A percentile compares a stretch with the other conserved stretches of the same genome.
These are phyloP conservation scores for Colletotrichum magnum DNA, from an alignment of 2,329 filamentous ascomycete species.

Conservation along the genomic window DNA sequence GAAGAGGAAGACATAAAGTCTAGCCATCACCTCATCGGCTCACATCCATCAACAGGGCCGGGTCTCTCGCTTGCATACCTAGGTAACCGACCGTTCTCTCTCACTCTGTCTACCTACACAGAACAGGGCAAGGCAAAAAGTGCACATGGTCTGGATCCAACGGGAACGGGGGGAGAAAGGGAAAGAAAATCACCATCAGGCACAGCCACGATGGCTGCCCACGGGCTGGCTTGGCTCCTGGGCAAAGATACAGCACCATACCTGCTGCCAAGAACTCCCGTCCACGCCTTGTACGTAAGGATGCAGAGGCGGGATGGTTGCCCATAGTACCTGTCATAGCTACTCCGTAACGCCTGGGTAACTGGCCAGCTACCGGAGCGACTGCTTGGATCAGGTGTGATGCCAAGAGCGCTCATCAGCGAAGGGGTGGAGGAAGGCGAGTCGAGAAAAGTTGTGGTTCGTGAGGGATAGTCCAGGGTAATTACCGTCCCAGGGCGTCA, in stretches of 20 bases:
- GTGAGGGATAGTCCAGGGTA: background rate
- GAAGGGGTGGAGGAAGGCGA: conserved; percentile 7
- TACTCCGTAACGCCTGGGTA: background rate
- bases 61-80: too few species aligned
- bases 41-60: too few species aligned
- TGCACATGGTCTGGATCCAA: background rate
- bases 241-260: conserved; percentile 12
- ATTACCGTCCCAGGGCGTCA: conserved; percentile 3
- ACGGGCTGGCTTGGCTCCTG: conserved; percentile 4
- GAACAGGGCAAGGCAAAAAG: background rate
- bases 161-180: too few species aligned
- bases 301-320: conserved; percentile 28
- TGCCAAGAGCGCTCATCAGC: conserved; percentile 14
- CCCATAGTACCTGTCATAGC: background rate
- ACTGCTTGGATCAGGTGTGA: background rate
- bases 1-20: too few species aligned
- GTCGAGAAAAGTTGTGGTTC: background rate
- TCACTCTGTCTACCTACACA: too few species aligned
- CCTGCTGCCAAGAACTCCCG: conserved; percentile 24
- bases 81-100: too few species aligned
- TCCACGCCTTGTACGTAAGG: conserved; percentile 30
- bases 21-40: too few species aligned
- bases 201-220: conserved; percentile 26
- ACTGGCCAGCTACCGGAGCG: background rate
- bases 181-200: background rate